These are phyloP conservation scores for Panicum virgatum DNA, from an alignment of 202 grass and related monocot genomes.

Conservation along the genomic window DNA sequence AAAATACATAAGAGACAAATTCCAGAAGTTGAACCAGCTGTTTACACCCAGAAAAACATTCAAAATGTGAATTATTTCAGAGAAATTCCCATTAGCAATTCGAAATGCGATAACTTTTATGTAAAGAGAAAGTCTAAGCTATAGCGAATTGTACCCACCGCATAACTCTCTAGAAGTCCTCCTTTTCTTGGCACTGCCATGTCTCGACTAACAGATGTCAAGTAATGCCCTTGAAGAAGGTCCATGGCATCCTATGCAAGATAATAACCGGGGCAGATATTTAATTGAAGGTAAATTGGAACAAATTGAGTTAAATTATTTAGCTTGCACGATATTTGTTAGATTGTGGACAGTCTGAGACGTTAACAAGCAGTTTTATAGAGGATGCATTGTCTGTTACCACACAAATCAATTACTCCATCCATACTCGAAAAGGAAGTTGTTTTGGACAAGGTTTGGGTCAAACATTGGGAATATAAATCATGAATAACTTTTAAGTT, in stretches of 20 bases:
- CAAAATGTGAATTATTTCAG: constrained; percentile 17
- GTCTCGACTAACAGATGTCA: constrained; percentile 77
- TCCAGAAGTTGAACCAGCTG: neutral
- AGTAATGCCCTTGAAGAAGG: constrained; percentile 90
- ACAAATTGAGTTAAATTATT: constrained; percentile 1
- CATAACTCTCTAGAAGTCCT: constrained; percentile 76
- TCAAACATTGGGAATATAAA: too few species aligned
- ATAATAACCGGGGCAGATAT: constrained; percentile 8
- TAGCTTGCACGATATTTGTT: neutral
- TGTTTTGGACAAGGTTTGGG: too few species aligned
- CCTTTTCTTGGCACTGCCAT: constrained; percentile 60
- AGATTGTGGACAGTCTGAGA: constrained; percentile 18
- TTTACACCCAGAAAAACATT: neutral
- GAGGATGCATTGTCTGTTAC: neutral
- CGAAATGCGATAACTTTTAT: neutral
- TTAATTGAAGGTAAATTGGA: neutral
- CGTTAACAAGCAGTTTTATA: neutral
- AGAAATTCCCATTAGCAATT: constrained; percentile 5
- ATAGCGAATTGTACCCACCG: constrained; percentile 57
- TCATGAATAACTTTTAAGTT: too few species aligned
- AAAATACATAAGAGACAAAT: constrained; percentile 30
- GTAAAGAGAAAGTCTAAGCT: constrained; percentile 22
- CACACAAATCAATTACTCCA: constrained; percentile 6
- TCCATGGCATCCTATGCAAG: constrained; percentile 76
- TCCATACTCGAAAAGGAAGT: too few species aligned